phyloP scores from a whole-genome alignment of 441 rosid species.

The Erysimum pusillum region DNA sequence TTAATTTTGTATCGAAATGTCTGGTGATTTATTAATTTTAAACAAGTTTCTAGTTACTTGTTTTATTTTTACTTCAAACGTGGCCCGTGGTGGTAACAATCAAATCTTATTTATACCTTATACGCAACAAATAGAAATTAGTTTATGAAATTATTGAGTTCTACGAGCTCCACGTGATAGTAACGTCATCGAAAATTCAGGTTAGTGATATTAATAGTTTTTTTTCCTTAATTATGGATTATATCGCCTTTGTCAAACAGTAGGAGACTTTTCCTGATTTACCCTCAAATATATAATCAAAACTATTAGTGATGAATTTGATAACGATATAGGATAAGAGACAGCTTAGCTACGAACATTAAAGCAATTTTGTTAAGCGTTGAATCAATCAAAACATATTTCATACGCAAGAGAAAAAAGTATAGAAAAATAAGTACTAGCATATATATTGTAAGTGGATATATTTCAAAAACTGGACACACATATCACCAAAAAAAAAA shows the following conservation, averaged over 20 bases:
- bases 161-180: constrained; percentile 7
- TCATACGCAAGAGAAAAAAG: not conserved
- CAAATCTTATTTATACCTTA: no score
- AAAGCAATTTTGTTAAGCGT: not conserved
- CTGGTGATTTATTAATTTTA: not conserved
- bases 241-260: no score
- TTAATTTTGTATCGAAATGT: not conserved
- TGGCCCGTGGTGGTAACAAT: not conserved
- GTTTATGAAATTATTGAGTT: not conserved
- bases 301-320: not conserved
- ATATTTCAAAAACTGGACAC: not conserved
- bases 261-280: not conserved
- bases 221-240: not conserved
- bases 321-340: not conserved
- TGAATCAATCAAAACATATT: constrained; percentile 6
- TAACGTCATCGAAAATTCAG: constrained; percentile 1
- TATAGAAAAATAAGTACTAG: no score
- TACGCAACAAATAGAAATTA: not conserved
- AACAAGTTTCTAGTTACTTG: not conserved
- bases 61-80: not conserved
- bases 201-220: not conserved
- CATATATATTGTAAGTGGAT: not conserved
- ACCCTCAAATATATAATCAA: not conserved
- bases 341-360: constrained; percentile 18
- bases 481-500: not conserved